phyloP scores from a whole-genome alignment of 2,329 filamentous ascomycete genomes.

The Colletotrichum tabaci region DNA sequence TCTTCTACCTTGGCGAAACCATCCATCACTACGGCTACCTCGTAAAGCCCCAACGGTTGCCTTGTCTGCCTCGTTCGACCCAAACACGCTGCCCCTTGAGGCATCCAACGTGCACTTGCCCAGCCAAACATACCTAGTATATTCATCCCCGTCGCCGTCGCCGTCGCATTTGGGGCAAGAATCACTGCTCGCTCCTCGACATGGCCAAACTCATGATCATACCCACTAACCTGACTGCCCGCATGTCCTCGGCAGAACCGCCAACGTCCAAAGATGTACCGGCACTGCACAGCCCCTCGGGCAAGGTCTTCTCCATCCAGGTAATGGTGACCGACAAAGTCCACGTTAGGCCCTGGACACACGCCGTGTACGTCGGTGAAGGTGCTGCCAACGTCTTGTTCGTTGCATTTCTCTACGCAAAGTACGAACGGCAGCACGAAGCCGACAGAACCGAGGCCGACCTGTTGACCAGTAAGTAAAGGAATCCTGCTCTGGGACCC shows the following conservation, averaged over 20 bases:
- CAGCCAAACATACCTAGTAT: not conserved
- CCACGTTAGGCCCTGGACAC: conserved; percentile 42
- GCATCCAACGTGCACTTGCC: not conserved
- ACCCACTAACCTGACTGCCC: not conserved
- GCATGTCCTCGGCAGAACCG: conserved; percentile 4
- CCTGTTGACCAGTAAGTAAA: conserved; percentile 14
- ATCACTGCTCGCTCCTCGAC: not conserved
- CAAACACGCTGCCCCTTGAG: not conserved
- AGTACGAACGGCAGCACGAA: not conserved
- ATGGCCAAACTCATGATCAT: conserved; percentile 11
- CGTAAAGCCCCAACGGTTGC: not conserved
- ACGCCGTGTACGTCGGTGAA: conserved; percentile 68
- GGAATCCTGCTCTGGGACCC: too few relatives aligned
- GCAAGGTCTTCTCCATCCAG: conserved; percentile 8
- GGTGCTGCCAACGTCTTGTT: conserved; percentile 83
- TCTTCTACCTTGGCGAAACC: conserved; percentile 8
- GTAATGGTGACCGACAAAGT: conserved; percentile 5
- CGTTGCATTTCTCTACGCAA: conserved; percentile 56
- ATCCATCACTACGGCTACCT: conserved; percentile 14
- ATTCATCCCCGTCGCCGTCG: not conserved
- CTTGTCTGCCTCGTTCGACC: not conserved
- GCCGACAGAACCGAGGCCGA: conserved; percentile 20
- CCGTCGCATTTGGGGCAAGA: not conserved
- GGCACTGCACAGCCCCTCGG: conserved; percentile 10
- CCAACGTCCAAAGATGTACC: conserved; percentile 17